Evolutionary conservation across 2,329 filamentous ascomycete genomes (phyloP).

Genomic region (Remersonia thermophila): DNA sequence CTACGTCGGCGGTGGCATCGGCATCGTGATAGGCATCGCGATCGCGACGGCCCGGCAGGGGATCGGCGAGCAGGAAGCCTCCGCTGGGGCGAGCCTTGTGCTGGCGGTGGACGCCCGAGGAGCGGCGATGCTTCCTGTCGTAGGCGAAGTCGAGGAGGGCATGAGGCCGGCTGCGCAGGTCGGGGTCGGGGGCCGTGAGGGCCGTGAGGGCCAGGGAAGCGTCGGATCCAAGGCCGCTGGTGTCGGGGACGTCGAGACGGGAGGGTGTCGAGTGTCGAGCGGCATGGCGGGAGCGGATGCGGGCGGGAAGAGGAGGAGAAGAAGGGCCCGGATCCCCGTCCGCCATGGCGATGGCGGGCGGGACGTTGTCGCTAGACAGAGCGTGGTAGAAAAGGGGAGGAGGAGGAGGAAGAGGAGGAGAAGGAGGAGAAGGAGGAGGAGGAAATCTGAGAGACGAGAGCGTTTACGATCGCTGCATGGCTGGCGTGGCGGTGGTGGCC

Average conservation of each 20-base stretch:
- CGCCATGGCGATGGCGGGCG: conserved; percentile 22
- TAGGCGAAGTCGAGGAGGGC: conserved; percentile 5
- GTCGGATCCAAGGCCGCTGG: not conserved
- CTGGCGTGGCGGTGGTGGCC: conserved; percentile 1
- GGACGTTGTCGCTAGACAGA: no score
- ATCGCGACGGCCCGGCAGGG: conserved; percentile 21
- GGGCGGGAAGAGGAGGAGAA: no score
- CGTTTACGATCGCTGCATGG: conserved; percentile 2
- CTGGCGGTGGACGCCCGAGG: conserved; percentile 17
- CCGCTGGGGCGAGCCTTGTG: conserved; percentile 35
- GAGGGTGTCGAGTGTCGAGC: conserved; percentile 10
- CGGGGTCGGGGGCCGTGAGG: no score
- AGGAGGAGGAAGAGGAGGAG: no score
- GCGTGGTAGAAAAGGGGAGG: no score
- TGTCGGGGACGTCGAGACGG: conserved; percentile 5
- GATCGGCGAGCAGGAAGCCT: conserved; percentile 39
- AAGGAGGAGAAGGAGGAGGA: no score
- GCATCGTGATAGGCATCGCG: not conserved
- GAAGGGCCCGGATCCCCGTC: conserved; percentile 21
- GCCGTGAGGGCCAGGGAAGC: conserved; percentile 1
- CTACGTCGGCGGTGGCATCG: conserved; percentile 13
- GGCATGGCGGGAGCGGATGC: conserved; percentile 13
- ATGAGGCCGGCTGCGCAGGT: conserved; percentile 3
- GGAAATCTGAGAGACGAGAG: not conserved
- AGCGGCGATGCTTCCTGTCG: conserved; percentile 13